Evolutionary conservation across 2,329 filamentous ascomycete genomes (phyloP).

Genomic region (Scopulariopsis brevicaulis): DNA sequence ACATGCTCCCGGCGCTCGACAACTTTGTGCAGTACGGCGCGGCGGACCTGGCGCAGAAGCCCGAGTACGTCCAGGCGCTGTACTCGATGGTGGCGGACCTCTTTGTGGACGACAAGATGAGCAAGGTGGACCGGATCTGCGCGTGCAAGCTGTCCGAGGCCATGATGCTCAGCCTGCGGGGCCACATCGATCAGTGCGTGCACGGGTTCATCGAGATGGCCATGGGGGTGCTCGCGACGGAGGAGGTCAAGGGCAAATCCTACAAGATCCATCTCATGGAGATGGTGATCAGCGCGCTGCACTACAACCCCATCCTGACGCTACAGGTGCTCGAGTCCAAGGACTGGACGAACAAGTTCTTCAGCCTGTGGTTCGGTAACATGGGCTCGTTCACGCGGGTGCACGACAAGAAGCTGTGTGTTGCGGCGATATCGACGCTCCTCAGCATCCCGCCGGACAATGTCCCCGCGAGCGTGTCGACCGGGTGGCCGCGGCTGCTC

Average conservation of each 20-base stretch:
- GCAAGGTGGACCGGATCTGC: conserved; percentile 88
- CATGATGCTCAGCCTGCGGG: conserved; percentile 89
- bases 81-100: conserved; percentile 93
- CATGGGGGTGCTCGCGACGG: conserved; percentile 67
- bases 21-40: conserved; percentile 96
- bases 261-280: conserved; percentile 97
- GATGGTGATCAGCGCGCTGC: conserved; percentile 95
- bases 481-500: conserved; percentile 87
- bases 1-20: conserved; percentile 95
- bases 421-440: conserved; percentile 81
- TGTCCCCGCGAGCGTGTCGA: conserved; percentile 84
- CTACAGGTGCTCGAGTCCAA: conserved; percentile 83
- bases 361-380: conserved; percentile 94
- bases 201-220: conserved; percentile 81
- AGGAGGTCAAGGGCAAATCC: conserved; percentile 79
- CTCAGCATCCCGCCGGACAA: conserved; percentile 69
- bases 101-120: conserved; percentile 85
- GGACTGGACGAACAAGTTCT: conserved; percentile 97
- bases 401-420: conserved; percentile 97
- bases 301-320: conserved; percentile 85
- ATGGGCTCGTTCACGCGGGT: conserved; percentile 90
- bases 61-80: conserved; percentile 75
- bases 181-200: conserved; percentile 78
- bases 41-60: conserved; percentile 68
- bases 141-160: conserved; percentile 96